These are phyloP conservation scores for Wickerhamiella sergipiensis DNA, from an alignment of 805 yeast species.

Conservation along the genomic window DNA sequence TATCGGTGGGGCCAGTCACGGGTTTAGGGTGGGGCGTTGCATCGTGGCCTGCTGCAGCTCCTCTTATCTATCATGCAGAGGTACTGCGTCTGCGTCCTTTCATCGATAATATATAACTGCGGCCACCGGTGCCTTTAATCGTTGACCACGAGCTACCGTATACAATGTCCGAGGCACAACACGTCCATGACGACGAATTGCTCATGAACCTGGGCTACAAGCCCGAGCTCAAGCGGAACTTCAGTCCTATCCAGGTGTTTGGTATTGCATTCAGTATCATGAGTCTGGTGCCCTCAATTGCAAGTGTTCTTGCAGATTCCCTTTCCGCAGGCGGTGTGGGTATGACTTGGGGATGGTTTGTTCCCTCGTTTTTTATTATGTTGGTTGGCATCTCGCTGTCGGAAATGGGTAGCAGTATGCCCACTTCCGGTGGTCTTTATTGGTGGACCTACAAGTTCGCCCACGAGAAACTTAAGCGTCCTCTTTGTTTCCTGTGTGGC, in stretches of 20 bases:
- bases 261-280: conserved; percentile 58
- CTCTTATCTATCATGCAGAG: not conserved
- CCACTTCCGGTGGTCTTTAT: conserved; percentile 61
- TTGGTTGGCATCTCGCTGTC: conserved; percentile 45
- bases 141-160: not conserved
- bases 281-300: conserved; percentile 46
- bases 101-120: not conserved
- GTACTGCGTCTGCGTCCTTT: not conserved
- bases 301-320: conserved; percentile 38
- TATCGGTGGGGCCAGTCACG: not conserved
- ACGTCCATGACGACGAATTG: conserved; percentile 17
- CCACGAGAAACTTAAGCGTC: conserved; percentile 37
- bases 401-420: conserved; percentile 49
- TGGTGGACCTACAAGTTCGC: conserved; percentile 55
- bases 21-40: not conserved
- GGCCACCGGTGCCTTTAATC: not conserved
- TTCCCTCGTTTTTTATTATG: conserved; percentile 40
- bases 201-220: conserved; percentile 46
- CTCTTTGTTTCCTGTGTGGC: conserved; percentile 48
- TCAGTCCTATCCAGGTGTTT: conserved; percentile 46
- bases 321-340: conserved; percentile 48
- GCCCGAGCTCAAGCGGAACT: conserved; percentile 47
- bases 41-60: not conserved
- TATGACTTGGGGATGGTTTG: conserved; percentile 59
- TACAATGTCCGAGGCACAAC: not conserved